Base-by-base conservation (phyloP, 768 basidiomycete genomes). In the Mycena filopes region DNA sequence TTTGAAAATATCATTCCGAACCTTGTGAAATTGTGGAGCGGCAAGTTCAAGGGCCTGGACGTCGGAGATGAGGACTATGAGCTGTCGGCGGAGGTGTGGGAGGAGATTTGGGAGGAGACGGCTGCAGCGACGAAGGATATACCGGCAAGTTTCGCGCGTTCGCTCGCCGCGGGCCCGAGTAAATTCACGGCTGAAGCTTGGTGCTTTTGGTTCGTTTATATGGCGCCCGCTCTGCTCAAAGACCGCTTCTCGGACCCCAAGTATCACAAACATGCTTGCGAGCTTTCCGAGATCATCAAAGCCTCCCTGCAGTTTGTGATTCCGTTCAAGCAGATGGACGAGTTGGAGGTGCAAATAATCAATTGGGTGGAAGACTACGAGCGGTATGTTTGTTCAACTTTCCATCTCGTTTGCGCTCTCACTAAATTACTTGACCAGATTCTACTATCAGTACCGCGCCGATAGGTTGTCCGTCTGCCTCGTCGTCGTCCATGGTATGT, bases 1-100 rank as follows among this genome's bases (percentile, higher is more conserved):
- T 77, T 74, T 43, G 82, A 84, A 59, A 85, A 85, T 60, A 60
- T 81, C 2, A 60, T 80, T 12, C 69, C 0, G 82, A 82, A 82
- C 31, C 69, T 1, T 78, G 78, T 0, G 57, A 70, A 3, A n/a
- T n/a, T n/a, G n/a, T n/a, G n/a, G n/a, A n/a, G n/a, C n/a, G n/a
- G n/a, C n/a, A n/a, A n/a, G n/a, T 81, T 71, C 70, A 80, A 79
- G 57, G 75, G 67, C 1, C 64, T 78, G 1, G 73, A 79, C 31
- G 43, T 55, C 2, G 74, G 76, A 0, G 36, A 15, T 12, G 75
- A 60, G 28, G 57, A 38, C 11, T 82, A 80, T 28, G 49, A 70
- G 9, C 62, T 82, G 2, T 81, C 81, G 79, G 69, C 75, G 2
- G 69, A 73, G 1, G 78, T 86, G 38, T 79, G 82, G 1, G 12